Base-by-base conservation (phyloP, 495 filamentous ascomycete genomes). In the Hypoxylon lienhwacheense region DNA sequence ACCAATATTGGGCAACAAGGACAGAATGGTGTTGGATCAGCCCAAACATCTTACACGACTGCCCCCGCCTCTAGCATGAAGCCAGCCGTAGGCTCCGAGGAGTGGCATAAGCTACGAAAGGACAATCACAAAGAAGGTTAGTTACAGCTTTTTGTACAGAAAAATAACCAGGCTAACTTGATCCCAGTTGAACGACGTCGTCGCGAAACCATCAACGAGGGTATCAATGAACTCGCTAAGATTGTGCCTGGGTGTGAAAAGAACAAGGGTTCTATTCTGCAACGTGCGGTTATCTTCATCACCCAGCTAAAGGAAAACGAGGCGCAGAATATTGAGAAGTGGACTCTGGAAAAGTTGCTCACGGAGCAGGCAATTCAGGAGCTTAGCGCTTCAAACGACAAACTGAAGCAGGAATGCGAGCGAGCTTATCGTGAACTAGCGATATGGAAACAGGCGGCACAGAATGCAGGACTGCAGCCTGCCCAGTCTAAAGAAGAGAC, bases 111-210 rank as follows among this genome's bases (percentile, higher is more conserved):
- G 70, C 85, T 96, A 53, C 84, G 93, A 59, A 92, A 92, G 68
- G 95, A 98, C 66, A 98, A 97, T 63, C 93, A 98, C 75, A 98
- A 98, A 81, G 93, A 98, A 79, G 93, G 93, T 95, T 73, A 55
- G 81, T 73, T 47, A 34, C 37, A 25, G 22, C 19, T 49, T 5
- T 26, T 26, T 41, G 21, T 22, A 17, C 14, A 10, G 11, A 46
- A 41, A 6, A 25, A n/a, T 3, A 14, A 8, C 1, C 2, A 20
- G 52, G 29, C 50, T 66, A 54, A 61, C 16, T 19, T 11, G 22
- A 29, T 12, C 53, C 2, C 54, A 98, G 93, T 98, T 55, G 93
- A 98, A 72, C 89, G 93, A 44, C 91, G 93, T 36, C 93, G 93
- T 28, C 90, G 93, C 54, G 93, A 98, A 69, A 97, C 95, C 3